A percentile compares a stretch with the other conserved stretches of the same genome.
These are phyloP conservation scores for Leccinum solheimii DNA, from an alignment of 1,284 basidiomycete species.

Conservation along the genomic window DNA sequence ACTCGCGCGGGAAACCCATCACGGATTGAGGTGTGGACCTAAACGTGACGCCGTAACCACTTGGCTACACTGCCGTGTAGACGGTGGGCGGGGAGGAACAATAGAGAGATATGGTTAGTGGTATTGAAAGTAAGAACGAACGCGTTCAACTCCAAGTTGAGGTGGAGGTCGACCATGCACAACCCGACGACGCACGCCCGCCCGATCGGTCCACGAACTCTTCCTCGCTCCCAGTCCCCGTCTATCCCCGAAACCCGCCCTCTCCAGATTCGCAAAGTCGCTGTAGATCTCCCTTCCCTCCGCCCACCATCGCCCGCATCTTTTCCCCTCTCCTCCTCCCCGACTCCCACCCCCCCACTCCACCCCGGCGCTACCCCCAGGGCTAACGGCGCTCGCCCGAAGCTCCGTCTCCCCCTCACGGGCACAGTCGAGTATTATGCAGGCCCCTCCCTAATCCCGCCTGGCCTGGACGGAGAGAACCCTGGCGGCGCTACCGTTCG, in stretches of 20 bases:
- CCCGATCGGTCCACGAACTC: conserved; percentile 59
- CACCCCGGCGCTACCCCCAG: conserved; percentile 30
- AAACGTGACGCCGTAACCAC: conserved; percentile 65
- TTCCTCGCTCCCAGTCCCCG: conserved; percentile 51
- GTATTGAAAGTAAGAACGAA: not conserved
- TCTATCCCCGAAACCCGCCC: conserved; percentile 40
- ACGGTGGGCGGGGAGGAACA: rapidly evolving
- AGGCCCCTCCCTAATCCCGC: conserved; percentile 33
- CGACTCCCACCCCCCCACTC: conserved; percentile 30
- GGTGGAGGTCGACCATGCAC: conserved; percentile 37
- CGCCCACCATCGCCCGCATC: conserved; percentile 38
- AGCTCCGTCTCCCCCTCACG: conserved; percentile 33
- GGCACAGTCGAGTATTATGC: conserved; percentile 31
- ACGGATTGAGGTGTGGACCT: conserved; percentile 46
- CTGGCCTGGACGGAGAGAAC: conserved; percentile 40
- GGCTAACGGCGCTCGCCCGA: conserved; percentile 32
- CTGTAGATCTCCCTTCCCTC: conserved; percentile 34
- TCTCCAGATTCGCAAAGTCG: conserved; percentile 43
- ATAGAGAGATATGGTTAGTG: not conserved
- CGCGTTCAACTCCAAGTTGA: conserved; percentile 2
- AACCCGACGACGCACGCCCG: conserved; percentile 37
- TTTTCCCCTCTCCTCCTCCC: conserved; percentile 37
- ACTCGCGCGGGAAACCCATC: conserved; percentile 63
- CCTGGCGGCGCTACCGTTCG: conserved; percentile 57
- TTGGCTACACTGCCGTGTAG: conserved; percentile 55